phyloP scores from a whole-genome alignment of 2,329 filamentous ascomycete species.

The Fusarium staphyleae region DNA sequence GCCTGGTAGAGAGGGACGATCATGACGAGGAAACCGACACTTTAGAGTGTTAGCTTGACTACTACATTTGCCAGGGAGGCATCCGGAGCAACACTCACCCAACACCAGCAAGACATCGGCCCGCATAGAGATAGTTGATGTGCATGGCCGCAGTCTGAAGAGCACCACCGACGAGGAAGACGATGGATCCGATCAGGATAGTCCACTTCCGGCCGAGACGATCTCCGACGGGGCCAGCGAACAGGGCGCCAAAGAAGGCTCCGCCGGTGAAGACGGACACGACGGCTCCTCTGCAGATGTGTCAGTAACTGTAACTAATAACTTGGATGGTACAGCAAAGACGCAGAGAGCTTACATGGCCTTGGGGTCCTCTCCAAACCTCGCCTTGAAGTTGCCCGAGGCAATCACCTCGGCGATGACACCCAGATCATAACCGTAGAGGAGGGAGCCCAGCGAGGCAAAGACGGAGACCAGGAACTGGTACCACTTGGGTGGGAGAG shows the following conservation, averaged over 20 bases:
- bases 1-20: slow-evolving; percentile 73
- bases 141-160: slow-evolving; percentile 73
- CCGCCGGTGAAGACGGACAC: slow-evolving; percentile 80
- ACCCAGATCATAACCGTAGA: slow-evolving; percentile 38
- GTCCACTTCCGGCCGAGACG: slow-evolving; percentile 72
- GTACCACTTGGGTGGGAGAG: slow-evolving; percentile 54
- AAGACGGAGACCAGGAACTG: slow-evolving; percentile 55
- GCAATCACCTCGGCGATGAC: slow-evolving; percentile 59
- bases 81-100: slow-evolving; percentile 45
- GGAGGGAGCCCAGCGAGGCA: slow-evolving; percentile 37
- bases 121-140: slow-evolving; percentile 70
- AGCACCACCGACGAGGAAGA: slow-evolving; percentile 76
- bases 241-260: slow-evolving; percentile 73
- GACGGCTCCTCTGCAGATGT: slow-evolving; percentile 19
- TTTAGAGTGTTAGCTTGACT: slow-evolving; percentile 35
- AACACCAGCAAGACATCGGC: slow-evolving; percentile 72
- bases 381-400: slow-evolving; percentile 51
- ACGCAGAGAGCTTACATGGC: slow-evolving; percentile 42
- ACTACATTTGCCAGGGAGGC: too few species aligned
- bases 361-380: slow-evolving; percentile 48
- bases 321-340: too few species aligned
- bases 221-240: slow-evolving; percentile 70
- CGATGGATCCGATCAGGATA: slow-evolving; percentile 72
- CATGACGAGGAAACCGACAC: slow-evolving; percentile 54
- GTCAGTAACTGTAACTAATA: slow-evolving; percentile 1